A percentile compares a stretch with the other conserved stretches of the same genome.
Conservation (phyloP, 331 rosid species). For the Dryas integrifolia region DNA sequence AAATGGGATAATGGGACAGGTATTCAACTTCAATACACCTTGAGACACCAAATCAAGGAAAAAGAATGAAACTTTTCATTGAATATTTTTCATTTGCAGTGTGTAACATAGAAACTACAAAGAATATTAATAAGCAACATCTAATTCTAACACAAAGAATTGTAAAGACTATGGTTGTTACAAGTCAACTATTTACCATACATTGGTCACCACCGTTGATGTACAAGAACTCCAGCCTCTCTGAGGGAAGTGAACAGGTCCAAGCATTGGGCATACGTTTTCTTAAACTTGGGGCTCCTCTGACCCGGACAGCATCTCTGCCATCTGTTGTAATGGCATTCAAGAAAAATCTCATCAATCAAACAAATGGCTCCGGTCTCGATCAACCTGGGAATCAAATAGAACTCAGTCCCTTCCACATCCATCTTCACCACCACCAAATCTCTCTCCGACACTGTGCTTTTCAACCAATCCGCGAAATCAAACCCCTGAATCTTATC, state of each 20-base stretch:
- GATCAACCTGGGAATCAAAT: slow-evolving; percentile 59
- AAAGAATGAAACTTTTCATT: slow-evolving; percentile 14
- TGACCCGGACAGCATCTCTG: slow-evolving; percentile 54
- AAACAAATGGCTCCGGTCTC: slow-evolving; percentile 58
- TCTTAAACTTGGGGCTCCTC: slow-evolving; percentile 53
- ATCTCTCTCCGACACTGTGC: slow-evolving; percentile 35
- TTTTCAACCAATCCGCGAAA: slow-evolving; percentile 54
- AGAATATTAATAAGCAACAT: neutral
- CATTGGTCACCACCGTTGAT: slow-evolving; percentile 61
- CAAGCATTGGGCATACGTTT: slow-evolving; percentile 49
- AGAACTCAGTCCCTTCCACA: slow-evolving; percentile 66
- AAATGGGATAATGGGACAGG: too few species aligned
- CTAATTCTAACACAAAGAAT: neutral
- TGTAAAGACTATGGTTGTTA: neutral
- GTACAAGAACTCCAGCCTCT: slow-evolving; percentile 61
- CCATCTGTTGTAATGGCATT: slow-evolving; percentile 68
- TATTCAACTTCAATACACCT: neutral
- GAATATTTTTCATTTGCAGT: slow-evolving; percentile 9
- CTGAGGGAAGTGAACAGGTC: slow-evolving; percentile 48
- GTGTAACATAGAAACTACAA: slow-evolving; percentile 6
- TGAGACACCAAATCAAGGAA: neutral
- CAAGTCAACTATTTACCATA: neutral
- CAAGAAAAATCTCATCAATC: slow-evolving; percentile 68
- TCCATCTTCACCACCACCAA: slow-evolving; percentile 71
- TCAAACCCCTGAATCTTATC: slow-evolving; percentile 57